A percentile compares a stretch with the other conserved stretches of the same genome.
Conservation (phyloP, 805 yeast genomes). For the Brettanomyces custersianus region DNA sequence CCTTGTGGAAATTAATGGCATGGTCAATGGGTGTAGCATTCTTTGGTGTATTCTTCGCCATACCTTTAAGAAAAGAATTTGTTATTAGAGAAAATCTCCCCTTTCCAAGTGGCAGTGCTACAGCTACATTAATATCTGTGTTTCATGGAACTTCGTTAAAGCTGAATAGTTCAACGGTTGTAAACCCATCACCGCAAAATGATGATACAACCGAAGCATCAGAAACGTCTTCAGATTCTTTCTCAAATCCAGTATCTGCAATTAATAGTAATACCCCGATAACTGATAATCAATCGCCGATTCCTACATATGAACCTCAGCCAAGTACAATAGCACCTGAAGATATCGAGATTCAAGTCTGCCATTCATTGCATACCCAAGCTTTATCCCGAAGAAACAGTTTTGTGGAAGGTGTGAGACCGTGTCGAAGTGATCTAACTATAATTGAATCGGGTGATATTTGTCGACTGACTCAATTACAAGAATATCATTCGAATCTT, state of each 20-base stretch:
- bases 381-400: too few species aligned
- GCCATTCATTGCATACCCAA: too few species aligned
- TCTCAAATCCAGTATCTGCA: too few species aligned
- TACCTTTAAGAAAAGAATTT: conserved; percentile 79
- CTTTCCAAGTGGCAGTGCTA: conserved; percentile 94
- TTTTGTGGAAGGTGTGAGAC: background rate
- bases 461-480: conserved; percentile 16
- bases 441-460: conserved; percentile 27
- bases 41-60: conserved; percentile 93
- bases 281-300: too few species aligned
- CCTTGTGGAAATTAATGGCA: conserved; percentile 46
- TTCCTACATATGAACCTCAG: too few species aligned
- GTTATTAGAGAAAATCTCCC: conserved; percentile 80
- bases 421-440: conserved; percentile 10
- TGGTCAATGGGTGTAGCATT: conserved; percentile 89
- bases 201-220: too few species aligned
- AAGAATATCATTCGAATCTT: conserved; percentile 37
- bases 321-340: too few species aligned
- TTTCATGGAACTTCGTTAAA: conserved; percentile 61
- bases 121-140: conserved; percentile 86
- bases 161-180: conserved; percentile 24
- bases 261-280: too few species aligned
- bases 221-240: too few species aligned
- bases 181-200: too few species aligned
- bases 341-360: too few species aligned